Base-by-base conservation (phyloP, 257 asterid species). In the Lavandula angustifolia region DNA sequence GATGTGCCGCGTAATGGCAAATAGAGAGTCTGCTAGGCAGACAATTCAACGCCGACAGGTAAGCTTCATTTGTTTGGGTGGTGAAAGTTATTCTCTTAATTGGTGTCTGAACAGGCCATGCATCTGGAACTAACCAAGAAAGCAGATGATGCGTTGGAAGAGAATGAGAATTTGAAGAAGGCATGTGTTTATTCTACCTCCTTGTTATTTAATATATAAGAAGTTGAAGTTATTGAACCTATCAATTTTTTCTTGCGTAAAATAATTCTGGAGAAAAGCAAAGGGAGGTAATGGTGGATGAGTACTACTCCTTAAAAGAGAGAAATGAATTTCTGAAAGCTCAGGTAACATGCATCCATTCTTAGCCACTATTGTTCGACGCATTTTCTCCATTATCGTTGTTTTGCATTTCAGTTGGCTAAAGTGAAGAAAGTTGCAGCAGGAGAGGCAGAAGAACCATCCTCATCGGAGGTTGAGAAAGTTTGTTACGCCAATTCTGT, bases 21-120 rank as follows among this genome's bases (percentile, higher is more conserved):
- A 89, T 56, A 84, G 99, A 80, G 99, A 92, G 64, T 84, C 97
- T 4, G 99, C 97, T 14, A 79, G 99, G 72, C 85, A 81, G 79
- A 90, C 99, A 18, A 89, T 89, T 68, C 87, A 84, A 1, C 96
- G 94, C 14, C 78, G 97, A 77, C 94, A 87, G 95, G 98, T 87
- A 72, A 27, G 42, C 3, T 37, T 37, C 16, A 46, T 8, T 60
- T n/a, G 44, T 40, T 40, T 50, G 52, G 33, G 13, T 41, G 54
- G 33, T 18, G 8, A 18, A 34, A 18, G 54, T 53, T 22, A 3
- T 66, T 16, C 3, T 43, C 22, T 16, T 43, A 33, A 5, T 60
- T 54, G 31, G 4, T 62, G 52, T 38, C 62, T 9, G 27, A 46
- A 22, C 71, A 90, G 96, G 91, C 86, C 22, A 68, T 80, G 76